Base-by-base conservation (phyloP, 2,329 filamentous ascomycete genomes). In the Massarina eburnea region DNA sequence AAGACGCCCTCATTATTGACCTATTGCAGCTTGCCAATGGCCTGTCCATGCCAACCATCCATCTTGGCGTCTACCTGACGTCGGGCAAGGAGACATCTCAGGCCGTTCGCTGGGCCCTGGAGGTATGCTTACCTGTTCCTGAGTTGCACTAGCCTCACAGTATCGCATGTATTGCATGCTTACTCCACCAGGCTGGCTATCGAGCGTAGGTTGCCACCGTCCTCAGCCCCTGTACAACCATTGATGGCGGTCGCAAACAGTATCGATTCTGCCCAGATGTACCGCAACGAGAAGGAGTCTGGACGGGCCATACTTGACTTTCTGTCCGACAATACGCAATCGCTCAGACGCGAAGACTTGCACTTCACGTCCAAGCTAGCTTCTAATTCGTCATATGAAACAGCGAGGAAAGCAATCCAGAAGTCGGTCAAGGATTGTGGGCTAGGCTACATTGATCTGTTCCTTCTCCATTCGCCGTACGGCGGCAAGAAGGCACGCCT, bases 341-440 rank as follows among this genome's bases (percentile, higher is more conserved):
- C 73, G 0, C 65, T 90, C 21, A 79, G 75, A 52, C 80, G 89
- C 4, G 80, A 84, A 45, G 83, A 91, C 59, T 75, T 94, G 42
- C 89, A 89, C 69, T 91, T 89, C 67, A 94, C 89, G 0, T 86
- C 85, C 27, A 95, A 94, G 73, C 77, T 94, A 12, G 83, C 82
- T 1, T 82, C 78, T 46, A 88, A 84, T 62, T 76, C 76, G 1
- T 78, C 79, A 4, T 92, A 91, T 66, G 79, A 86, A n/a, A 73
- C 75, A 3, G 87, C 87, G 19, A 79, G 84, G 39, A 73, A 72
- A 49, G 84, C 85, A 0, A 88, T 94, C 52, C 81, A 77, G 50
- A 66, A 80, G 62, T 86, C 81, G 22, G 76, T 91, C 3, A 76
- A 82, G 37, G 79, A 80, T 45, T 84, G 81, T 19, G 85, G 83